Evolutionary conservation across 306 rosid species (phyloP), one percentile per base, ranked within the genome.

Genomic region (Inga oerstediana): DNA sequence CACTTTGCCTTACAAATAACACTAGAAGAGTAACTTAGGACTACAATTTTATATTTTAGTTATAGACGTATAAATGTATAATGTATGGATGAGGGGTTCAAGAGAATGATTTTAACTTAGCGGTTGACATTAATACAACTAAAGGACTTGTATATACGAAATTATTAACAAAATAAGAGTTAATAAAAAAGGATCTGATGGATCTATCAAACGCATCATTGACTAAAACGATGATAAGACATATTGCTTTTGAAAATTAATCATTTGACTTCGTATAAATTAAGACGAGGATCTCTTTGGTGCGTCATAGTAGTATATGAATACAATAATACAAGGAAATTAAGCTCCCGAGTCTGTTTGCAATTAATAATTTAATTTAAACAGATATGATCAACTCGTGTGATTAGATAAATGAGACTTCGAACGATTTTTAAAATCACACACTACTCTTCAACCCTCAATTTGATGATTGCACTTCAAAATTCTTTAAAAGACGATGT

Each of bases 261-360:
- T 72, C 12, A 13, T 72, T 81, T 85, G 85, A 81, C 85, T 72
- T 76, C 17, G 67, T 61, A 68, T 69, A 75, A 69, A 20, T 45
- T 75, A 75, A 52, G 22, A 48, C 27, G 15, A 80, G 78, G 76
- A 75, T 79, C 79, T 66, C 35, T 12, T 22, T 44, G 32, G 61
- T 1, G 61, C 7, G 22, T 51, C 20, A 15, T 16, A 51, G 8
- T 51, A 51, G 6, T 15, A 51, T 17, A 16, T 51, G 15, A 14
- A 45, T 20, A 48, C 54, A 39, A 45, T 62, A 70, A n/a, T 49
- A 64, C 24, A 48, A 52, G 41, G 66, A 22, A 22, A 10, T 10
- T 20, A 52, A 74, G 48, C 78, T 34, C 46, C 32, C 64, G 12
- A 39, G 7, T 37, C 74, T 39, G 15, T 16, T 19, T 30, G 78